phyloP scores from a whole-genome alignment of 139 green algal species.

The Mesotaenium endlicherianum region DNA sequence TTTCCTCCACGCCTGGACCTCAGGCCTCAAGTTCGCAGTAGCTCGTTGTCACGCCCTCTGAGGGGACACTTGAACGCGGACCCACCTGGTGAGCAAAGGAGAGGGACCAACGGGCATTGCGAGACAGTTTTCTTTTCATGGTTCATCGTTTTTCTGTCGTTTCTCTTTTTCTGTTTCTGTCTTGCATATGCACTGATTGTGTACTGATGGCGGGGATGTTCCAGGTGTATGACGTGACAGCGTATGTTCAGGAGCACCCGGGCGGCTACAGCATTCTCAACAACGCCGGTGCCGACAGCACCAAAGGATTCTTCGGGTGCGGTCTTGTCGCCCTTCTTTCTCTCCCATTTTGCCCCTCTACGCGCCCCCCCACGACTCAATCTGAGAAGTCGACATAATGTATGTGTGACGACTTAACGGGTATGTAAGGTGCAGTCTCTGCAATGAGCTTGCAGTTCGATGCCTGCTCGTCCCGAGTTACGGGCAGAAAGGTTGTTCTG shows the following conservation, averaged over 20 bases:
- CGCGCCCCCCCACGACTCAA: neutral
- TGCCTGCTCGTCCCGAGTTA: neutral
- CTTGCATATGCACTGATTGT: too few relatives aligned
- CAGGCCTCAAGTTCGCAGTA: too few relatives aligned
- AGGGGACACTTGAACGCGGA: neutral
- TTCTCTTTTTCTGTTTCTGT: too few relatives aligned
- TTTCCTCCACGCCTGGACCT: too few relatives aligned
- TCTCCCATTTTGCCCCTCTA: neutral
- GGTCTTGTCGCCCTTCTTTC: neutral
- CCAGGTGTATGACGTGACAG: conserved; percentile 84
- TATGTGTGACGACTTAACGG: neutral
- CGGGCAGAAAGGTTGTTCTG: too few relatives aligned
- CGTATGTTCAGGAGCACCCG: conserved; percentile 87
- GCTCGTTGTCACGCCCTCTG: too few relatives aligned
- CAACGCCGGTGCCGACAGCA: conserved; percentile 79
- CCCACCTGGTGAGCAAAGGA: neutral
- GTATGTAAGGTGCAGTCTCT: neutral
- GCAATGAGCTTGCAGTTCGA: neutral
- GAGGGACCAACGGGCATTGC: neutral
- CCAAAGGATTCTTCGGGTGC: conserved; percentile 77
- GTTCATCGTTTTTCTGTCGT: too few relatives aligned
- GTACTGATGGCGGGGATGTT: too few relatives aligned
- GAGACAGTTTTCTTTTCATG: neutral
- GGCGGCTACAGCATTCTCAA: conserved; percentile 80
- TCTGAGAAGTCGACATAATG: neutral